Conservation (phyloP, 345 rosid genomes). For the Brassica juncea region DNA sequence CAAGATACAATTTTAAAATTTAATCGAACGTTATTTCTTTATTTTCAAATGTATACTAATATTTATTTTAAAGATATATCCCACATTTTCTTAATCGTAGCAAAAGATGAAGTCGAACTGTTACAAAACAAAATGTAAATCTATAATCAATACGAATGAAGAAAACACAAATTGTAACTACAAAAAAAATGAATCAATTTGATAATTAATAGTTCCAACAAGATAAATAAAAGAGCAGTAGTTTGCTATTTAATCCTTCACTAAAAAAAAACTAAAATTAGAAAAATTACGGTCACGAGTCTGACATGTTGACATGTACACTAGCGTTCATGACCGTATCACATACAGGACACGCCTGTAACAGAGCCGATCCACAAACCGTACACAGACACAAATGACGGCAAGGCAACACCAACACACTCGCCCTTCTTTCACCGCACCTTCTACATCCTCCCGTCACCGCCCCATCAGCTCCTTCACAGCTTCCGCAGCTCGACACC, state of each 20-base stretch:
- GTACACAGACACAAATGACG: constrained; percentile 83
- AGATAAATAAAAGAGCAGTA: not conserved
- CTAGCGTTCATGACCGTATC: constrained; percentile 54
- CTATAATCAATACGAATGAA: not conserved
- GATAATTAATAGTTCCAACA: not conserved
- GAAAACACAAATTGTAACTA: not conserved
- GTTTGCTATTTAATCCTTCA: constrained; percentile 41
- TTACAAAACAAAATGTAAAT: no score
- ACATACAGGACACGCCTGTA: constrained; percentile 54
- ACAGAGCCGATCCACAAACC: constrained; percentile 56
- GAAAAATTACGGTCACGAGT: constrained; percentile 2
- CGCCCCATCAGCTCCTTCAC: constrained; percentile 33
- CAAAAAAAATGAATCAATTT: constrained; percentile 17
- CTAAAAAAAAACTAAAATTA: not conserved
- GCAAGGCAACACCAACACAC: constrained; percentile 82
- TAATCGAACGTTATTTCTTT: not conserved
- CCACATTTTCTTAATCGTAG: not conserved
- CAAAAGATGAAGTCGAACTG: not conserved
- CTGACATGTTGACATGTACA: constrained; percentile 69
- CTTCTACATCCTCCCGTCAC: constrained; percentile 42
- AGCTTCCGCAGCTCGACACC: constrained; percentile 69
- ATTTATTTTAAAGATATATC: not conserved
- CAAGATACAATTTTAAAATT: not conserved
- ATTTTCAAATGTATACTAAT: not conserved
- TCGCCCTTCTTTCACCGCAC: constrained; percentile 63